Conservation (phyloP, 108 stramenopile genomes). For the Cylindrotheca closterium region DNA sequence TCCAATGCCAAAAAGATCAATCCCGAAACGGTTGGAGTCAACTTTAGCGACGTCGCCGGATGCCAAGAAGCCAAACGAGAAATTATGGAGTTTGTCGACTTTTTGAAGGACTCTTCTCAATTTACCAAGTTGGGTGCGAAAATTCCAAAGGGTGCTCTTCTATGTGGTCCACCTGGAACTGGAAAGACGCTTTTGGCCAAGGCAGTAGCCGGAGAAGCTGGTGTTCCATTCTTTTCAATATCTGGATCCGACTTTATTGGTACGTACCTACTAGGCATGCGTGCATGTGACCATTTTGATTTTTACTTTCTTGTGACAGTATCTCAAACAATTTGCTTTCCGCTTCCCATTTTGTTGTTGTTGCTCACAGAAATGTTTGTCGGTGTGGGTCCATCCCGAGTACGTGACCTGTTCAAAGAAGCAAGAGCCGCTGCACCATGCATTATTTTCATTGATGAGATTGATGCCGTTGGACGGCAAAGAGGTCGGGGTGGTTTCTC, state of each 20-base stretch:
- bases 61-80: conserved; percentile 97
- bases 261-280: conserved; percentile 6
- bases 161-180: conserved; percentile 93
- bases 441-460: conserved; percentile 98
- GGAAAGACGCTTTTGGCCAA: conserved; percentile 98
- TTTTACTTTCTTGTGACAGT: conserved; percentile 1
- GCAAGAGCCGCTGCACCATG: conserved; percentile 91
- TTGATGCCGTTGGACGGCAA: conserved; percentile 97
- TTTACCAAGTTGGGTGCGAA: conserved; percentile 96
- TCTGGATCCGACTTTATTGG: conserved; percentile 94
- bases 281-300: background rate
- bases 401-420: conserved; percentile 97
- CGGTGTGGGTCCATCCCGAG: conserved; percentile 96
- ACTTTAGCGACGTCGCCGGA: conserved; percentile 98
- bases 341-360: background rate
- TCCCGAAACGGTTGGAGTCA: conserved; percentile 81
- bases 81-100: conserved; percentile 98
- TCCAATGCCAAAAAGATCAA: conserved; percentile 86
- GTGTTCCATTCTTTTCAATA: conserved; percentile 95
- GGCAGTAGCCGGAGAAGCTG: conserved; percentile 99
- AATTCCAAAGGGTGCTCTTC: conserved; percentile 96
- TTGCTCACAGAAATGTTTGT: conserved; percentile 93
- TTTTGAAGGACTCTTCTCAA: conserved; percentile 83
- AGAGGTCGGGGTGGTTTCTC: conserved; percentile 87
- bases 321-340: background rate